A percentile compares a stretch with the other conserved stretches of the same genome.
Conservation (phyloP, 257 asterid genomes). For the Plectranthus barbatus region DNA sequence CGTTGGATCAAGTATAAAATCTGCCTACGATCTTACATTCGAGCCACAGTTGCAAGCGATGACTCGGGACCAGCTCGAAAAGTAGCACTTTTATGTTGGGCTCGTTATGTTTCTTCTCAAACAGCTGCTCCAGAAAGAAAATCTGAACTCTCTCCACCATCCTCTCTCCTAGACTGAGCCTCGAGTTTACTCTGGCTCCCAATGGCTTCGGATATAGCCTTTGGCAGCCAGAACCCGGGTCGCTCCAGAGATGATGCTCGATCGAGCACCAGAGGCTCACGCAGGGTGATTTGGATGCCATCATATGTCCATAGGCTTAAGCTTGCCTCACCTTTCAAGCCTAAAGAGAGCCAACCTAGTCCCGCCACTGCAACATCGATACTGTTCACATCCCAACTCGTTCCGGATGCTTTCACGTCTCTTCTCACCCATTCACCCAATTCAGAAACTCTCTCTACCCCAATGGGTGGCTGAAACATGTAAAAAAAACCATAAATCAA, state of each 20-base stretch:
- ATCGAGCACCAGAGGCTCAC: conserved; percentile 90
- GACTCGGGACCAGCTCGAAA: background rate
- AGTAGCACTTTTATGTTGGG: background rate
- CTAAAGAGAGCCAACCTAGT: conserved; percentile 84
- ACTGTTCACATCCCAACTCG: conserved; percentile 85
- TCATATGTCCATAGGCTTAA: conserved; percentile 65
- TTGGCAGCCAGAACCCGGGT: conserved; percentile 91
- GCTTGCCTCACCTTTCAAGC: conserved; percentile 82
- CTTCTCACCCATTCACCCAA: conserved; percentile 62
- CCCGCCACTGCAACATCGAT: conserved; percentile 76
- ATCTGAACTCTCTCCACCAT: conserved; percentile 18
- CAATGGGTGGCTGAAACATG: conserved; percentile 62
- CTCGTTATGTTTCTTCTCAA: conserved; percentile 1
- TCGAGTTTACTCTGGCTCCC: conserved; percentile 57
- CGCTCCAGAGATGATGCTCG: conserved; percentile 68
- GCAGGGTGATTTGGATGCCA: conserved; percentile 46
- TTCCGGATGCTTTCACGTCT: conserved; percentile 59
- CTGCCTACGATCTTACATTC: too few relatives aligned
- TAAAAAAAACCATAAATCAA: too few relatives aligned
- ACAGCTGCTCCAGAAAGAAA: conserved; percentile 15
- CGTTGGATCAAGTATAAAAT: too few relatives aligned
- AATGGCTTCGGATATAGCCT: conserved; percentile 79
- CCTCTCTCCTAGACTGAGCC: conserved; percentile 44
- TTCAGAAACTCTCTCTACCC: conserved; percentile 50
- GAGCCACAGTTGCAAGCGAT: too few relatives aligned